phyloP scores from a whole-genome alignment of 2,329 filamentous ascomycete species.

The Fonsecaea monophora region DNA sequence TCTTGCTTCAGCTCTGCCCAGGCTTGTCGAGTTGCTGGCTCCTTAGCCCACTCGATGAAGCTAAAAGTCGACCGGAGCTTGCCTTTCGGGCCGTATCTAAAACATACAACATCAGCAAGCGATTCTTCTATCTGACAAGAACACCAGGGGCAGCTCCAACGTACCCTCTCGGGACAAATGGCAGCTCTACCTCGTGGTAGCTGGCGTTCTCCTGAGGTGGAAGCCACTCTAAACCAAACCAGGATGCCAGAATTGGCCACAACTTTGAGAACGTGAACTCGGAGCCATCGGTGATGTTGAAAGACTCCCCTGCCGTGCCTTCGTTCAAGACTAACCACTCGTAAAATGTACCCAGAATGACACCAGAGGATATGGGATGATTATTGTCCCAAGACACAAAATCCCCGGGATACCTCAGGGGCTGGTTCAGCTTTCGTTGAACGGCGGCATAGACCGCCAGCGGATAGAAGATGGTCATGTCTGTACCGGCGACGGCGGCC shows the following conservation, averaged over 20 bases:
- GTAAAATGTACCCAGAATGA: constrained; percentile 32
- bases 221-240: constrained; percentile 40
- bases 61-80: constrained; percentile 51
- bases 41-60: constrained; percentile 55
- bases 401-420: constrained; percentile 25
- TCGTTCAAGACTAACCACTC: constrained; percentile 44
- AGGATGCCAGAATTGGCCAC: constrained; percentile 42
- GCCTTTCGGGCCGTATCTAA: constrained; percentile 53
- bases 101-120: constrained; percentile 13
- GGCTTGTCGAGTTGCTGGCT: constrained; percentile 51
- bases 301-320: constrained; percentile 40
- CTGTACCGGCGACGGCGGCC: constrained; percentile 42
- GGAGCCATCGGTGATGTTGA: constrained; percentile 43
- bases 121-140: constrained; percentile 17
- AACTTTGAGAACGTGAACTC: constrained; percentile 41
- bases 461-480: constrained; percentile 33
- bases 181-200: constrained; percentile 25
- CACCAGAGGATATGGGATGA: constrained; percentile 22
- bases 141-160: constrained; percentile 4
- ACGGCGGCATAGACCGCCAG: constrained; percentile 28
- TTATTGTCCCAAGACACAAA: constrained; percentile 27
- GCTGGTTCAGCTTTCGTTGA: constrained; percentile 22
- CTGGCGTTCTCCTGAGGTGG: constrained; percentile 9
- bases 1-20: constrained; percentile 52
- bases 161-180: constrained; percentile 29